A percentile compares a stretch with the other conserved stretches of the same genome.
These are phyloP conservation scores for Emmonsiellopsis sp. DNA, from an alignment of 2,329 filamentous ascomycete species.

Conservation along the genomic window DNA sequence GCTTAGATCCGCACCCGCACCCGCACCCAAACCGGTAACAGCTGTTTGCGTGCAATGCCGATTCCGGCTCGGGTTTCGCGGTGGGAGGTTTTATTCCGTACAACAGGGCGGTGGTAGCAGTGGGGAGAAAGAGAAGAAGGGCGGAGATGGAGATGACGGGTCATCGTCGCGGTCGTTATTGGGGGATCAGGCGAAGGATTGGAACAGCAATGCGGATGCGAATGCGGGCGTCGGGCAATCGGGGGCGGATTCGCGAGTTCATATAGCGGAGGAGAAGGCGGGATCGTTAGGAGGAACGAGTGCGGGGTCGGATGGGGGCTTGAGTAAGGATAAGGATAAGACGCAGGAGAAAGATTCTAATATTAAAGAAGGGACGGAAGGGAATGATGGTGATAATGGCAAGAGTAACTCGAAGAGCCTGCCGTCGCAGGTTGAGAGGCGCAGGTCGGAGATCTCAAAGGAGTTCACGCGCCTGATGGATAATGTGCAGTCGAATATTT, in stretches of 20 bases:
- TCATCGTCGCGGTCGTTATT: background rate
- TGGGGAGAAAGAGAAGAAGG: conserved; percentile 14
- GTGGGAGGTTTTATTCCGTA: conserved; percentile 17
- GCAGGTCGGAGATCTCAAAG: conserved; percentile 49
- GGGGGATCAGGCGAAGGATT: too few relatives aligned
- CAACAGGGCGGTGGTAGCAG: conserved; percentile 10
- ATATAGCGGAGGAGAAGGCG: too few relatives aligned
- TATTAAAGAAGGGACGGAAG: background rate
- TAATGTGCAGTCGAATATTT: conserved; percentile 72
- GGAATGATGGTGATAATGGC: background rate
- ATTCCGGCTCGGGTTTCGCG: conserved; percentile 16
- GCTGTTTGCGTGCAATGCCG: conserved; percentile 32
- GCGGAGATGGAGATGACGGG: background rate
- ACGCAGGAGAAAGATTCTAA: background rate
- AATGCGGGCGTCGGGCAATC: too few relatives aligned
- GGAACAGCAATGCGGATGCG: too few relatives aligned
- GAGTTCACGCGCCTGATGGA: conserved; percentile 72
- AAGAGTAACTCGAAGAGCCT: conserved; percentile 17
- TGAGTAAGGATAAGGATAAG: background rate
- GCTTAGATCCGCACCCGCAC: too few relatives aligned
- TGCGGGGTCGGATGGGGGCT: background rate
- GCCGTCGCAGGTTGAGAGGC: conserved; percentile 44
- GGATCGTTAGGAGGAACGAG: too few relatives aligned
- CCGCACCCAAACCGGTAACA: conserved; percentile 17
- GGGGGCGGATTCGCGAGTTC: too few relatives aligned